These are phyloP conservation scores for Ambrosia artemisiifolia DNA, from an alignment of 129 eudicot genomes.

Conservation along the genomic window DNA sequence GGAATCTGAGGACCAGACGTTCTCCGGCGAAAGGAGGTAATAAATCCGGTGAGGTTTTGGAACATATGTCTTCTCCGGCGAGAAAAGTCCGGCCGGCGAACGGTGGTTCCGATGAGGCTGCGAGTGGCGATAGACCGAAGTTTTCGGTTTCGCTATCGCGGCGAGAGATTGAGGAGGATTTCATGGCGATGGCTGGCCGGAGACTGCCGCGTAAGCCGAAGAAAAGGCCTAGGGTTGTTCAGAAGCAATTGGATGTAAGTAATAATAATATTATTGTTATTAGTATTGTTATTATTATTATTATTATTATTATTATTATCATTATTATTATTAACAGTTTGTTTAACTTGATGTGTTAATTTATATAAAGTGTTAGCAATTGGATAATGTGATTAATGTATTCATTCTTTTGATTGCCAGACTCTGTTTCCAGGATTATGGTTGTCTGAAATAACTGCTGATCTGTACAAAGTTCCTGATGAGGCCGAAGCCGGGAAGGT, in stretches of 20 bases:
- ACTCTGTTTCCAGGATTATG: constrained; percentile 66
- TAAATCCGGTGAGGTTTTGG: constrained; percentile 26
- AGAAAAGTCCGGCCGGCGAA: constrained; percentile 26
- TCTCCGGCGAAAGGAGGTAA: constrained; percentile 28
- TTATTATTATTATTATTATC: too few relatives aligned
- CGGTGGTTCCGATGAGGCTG: constrained; percentile 11
- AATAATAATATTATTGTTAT: not conserved
- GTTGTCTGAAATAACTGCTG: constrained; percentile 65
- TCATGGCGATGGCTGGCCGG: constrained; percentile 48
- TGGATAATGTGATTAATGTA: constrained; percentile 20
- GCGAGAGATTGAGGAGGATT: constrained; percentile 74
- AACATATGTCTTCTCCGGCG: constrained; percentile 40
- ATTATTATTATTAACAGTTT: too few relatives aligned
- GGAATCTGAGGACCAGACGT: constrained; percentile 80
- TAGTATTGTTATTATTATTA: too few relatives aligned
- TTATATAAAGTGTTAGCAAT: not conserved
- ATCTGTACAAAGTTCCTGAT: constrained; percentile 65
- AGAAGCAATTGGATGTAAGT: constrained; percentile 69
- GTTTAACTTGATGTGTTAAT: not conserved
- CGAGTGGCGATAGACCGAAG: constrained; percentile 45
- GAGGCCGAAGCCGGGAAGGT: constrained; percentile 40
- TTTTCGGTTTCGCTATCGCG: constrained; percentile 57
- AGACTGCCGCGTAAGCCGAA: constrained; percentile 59
- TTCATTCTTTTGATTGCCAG: constrained; percentile 36
- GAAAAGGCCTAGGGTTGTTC: constrained; percentile 57